Evolutionary conservation across 75 land plant species (phyloP).

Genomic region (Pinus taeda): DNA sequence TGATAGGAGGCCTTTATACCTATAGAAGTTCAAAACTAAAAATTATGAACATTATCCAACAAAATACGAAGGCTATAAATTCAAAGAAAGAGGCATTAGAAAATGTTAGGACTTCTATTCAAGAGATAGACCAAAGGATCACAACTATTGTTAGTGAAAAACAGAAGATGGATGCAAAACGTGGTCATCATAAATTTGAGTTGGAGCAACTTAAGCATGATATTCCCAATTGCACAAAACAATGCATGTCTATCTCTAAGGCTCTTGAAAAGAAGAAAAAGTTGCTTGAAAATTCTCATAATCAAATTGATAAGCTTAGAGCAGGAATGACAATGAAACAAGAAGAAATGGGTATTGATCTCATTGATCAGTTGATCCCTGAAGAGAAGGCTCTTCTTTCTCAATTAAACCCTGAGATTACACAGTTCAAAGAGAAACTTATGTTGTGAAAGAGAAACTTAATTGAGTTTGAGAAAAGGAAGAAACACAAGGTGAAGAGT

Average conservation of each 20-base stretch:
- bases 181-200: constrained; percentile 67
- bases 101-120: constrained; percentile 45
- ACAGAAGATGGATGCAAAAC: constrained; percentile 78
- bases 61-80: constrained; percentile 49
- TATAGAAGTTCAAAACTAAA: constrained; percentile 81
- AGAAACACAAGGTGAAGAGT: too few species aligned
- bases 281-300: constrained; percentile 62
- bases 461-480: constrained; percentile 26
- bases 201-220: constrained; percentile 84
- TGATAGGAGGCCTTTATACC: constrained; percentile 98
- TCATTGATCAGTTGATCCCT: constrained; percentile 87
- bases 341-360: constrained; percentile 93
- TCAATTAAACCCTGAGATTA: constrained; percentile 86
- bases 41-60: constrained; percentile 58
- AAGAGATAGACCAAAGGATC: constrained; percentile 69
- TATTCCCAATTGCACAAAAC: constrained; percentile 64
- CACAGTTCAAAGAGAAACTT: constrained; percentile 76
- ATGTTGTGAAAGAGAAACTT: constrained; percentile 54
- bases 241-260: constrained; percentile 49
- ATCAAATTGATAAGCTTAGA: constrained; percentile 78
- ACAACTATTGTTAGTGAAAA: constrained; percentile 72
- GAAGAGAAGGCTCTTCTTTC: constrained; percentile 80
- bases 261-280: constrained; percentile 88
- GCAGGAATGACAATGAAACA: constrained; percentile 61
- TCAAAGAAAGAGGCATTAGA: constrained; percentile 59